Conservation (phyloP, 352 stramenopile species). For the Globisporangium iwayamae region DNA sequence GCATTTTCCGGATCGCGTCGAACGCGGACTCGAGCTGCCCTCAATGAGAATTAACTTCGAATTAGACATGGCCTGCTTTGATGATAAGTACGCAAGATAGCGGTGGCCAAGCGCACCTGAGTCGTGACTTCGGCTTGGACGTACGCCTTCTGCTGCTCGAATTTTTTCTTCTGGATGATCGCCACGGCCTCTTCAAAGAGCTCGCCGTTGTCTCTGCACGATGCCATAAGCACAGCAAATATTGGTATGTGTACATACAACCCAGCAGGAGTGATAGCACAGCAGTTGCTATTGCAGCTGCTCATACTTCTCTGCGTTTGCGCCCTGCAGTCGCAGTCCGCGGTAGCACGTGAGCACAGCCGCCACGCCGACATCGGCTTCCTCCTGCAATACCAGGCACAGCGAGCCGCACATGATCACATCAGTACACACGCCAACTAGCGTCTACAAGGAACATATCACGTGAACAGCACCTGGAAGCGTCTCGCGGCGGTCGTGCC, state of each 20-base stretch:
- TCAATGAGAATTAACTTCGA: background rate
- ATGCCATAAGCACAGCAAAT: background rate
- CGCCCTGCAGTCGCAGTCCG: conserved; percentile 46
- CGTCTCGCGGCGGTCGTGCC: conserved; percentile 75
- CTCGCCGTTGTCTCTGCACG: conserved; percentile 52
- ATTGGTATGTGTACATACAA: background rate
- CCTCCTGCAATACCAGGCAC: conserved; percentile 41
- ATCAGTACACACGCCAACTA: background rate
- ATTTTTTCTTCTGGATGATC: conserved; percentile 69
- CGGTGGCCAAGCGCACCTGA: conserved; percentile 30
- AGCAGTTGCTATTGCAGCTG: background rate
- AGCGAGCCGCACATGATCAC: background rate
- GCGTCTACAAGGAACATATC: background rate
- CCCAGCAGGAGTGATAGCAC: background rate
- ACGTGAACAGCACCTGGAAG: conserved; percentile 52
- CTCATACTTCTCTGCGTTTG: conserved; percentile 44
- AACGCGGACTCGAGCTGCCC: conserved; percentile 46
- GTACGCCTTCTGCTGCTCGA: conserved; percentile 76
- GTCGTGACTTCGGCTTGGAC: conserved; percentile 58
- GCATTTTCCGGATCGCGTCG: conserved; percentile 56
- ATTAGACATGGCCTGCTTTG: background rate
- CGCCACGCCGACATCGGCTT: conserved; percentile 72
- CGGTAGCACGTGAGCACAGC: conserved; percentile 80
- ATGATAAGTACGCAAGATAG: background rate
- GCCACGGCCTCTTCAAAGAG: conserved; percentile 76